These are phyloP conservation scores for Leptographium radiaticola DNA, from an alignment of 2,329 filamentous ascomycete species.

Conservation along the genomic window DNA sequence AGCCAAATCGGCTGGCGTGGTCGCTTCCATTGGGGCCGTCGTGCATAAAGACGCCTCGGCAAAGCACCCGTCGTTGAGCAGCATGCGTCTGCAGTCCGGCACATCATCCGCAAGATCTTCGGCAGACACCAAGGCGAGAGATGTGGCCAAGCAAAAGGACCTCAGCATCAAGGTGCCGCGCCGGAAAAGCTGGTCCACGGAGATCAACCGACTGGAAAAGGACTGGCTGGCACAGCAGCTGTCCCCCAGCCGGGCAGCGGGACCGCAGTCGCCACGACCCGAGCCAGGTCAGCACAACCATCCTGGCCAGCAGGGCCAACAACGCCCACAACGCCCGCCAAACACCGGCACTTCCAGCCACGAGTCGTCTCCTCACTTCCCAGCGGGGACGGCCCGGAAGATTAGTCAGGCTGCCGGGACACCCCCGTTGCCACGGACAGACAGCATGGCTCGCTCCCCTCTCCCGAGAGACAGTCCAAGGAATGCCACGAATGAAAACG, in stretches of 20 bases:
- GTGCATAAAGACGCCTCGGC: neutral
- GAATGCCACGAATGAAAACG: neutral
- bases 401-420: neutral
- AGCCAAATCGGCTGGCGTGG: neutral
- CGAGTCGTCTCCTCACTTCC: neutral
- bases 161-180: conserved; percentile 31
- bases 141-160: conserved; percentile 7
- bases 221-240: conserved; percentile 18
- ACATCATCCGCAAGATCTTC: neutral
- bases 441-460: neutral
- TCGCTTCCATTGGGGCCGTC: neutral
- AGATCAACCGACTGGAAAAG: conserved; percentile 28
- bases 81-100: neutral
- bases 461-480: neutral
- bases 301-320: neutral
- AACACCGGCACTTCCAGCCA: neutral
- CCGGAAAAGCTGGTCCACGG: conserved; percentile 34
- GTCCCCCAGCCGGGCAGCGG: neutral
- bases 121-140: conserved; percentile 1
- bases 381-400: neutral
- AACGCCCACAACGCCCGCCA: neutral
- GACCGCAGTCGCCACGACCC: neutral
- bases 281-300: neutral
- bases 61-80: neutral
- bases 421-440: neutral